These are phyloP conservation scores for Cutaneotrichosporon sp. DNA, from an alignment of 1,284 basidiomycete species.

Conservation along the genomic window DNA sequence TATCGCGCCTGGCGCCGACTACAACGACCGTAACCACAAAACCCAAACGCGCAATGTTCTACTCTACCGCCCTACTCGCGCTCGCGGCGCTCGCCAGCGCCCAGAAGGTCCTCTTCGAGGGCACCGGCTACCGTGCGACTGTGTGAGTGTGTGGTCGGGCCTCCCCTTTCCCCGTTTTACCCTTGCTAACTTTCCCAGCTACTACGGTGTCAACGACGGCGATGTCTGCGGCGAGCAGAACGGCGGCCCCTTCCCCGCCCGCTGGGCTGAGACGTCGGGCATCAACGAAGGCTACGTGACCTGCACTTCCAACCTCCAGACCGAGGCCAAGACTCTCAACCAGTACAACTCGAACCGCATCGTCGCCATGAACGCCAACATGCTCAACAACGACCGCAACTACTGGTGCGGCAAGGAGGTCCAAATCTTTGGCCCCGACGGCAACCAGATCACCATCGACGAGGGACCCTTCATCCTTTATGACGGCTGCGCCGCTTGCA, in stretches of 20 bases:
- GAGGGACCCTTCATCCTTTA: conserved; percentile 42
- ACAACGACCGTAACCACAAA: not conserved
- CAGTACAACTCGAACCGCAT: conserved; percentile 21
- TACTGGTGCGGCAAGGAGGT: conserved; percentile 34
- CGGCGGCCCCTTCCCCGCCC: conserved; percentile 24
- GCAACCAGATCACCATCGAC: conserved; percentile 30
- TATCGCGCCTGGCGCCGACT: not conserved
- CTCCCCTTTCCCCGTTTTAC: not conserved
- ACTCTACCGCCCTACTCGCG: conserved; percentile 8
- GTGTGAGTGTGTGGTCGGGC: conserved; percentile 14
- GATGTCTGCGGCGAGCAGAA: conserved; percentile 20
- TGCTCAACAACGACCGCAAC: conserved; percentile 18
- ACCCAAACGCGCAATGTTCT: conserved; percentile 12
- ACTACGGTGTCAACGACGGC: conserved; percentile 24
- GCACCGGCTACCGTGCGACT: conserved; percentile 15
- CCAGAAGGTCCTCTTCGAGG: conserved; percentile 20
- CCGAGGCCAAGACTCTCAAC: conserved; percentile 15
- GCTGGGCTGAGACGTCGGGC: conserved; percentile 23
- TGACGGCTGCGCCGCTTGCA: conserved; percentile 39
- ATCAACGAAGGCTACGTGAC: conserved; percentile 23
- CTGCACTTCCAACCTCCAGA: conserved; percentile 15
- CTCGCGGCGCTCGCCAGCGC: conserved; percentile 18
- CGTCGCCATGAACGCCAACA: conserved; percentile 28
- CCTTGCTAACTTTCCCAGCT: conserved; percentile 11
- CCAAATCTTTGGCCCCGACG: conserved; percentile 35